phyloP scores from a whole-genome alignment of 2,329 filamentous ascomycete species.

The Nemania sp. region DNA sequence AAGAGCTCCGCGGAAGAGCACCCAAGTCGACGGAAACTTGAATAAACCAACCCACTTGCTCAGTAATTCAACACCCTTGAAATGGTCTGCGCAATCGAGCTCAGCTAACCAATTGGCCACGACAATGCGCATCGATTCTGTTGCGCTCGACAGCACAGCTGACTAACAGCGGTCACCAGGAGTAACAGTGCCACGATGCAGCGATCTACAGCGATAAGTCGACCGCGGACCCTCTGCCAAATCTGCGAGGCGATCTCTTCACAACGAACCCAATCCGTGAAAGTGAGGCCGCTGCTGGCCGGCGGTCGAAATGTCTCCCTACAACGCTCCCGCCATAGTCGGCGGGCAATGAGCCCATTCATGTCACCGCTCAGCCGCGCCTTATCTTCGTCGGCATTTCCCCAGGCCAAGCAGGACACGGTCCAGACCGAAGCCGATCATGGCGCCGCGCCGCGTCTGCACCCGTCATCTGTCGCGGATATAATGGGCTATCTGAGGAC shows the following conservation, averaged over 20 bases:
- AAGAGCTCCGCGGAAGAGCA: not conserved
- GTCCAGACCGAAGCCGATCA: not conserved
- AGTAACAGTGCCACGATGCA: conserved; percentile 27
- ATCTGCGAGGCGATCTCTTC: conserved; percentile 39
- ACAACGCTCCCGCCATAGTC: conserved; percentile 13
- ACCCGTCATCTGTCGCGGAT: conserved; percentile 31
- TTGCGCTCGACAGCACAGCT: too few relatives aligned
- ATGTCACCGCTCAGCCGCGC: not conserved
- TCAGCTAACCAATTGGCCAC: not conserved
- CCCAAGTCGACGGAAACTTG: not conserved
- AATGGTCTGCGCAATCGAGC: not conserved
- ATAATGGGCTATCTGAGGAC: conserved; percentile 36
- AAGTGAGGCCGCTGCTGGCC: conserved; percentile 25
- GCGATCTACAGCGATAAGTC: conserved; percentile 28
- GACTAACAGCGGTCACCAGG: not conserved
- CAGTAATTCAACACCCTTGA: not conserved
- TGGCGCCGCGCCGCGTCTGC: not conserved
- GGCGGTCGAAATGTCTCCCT: conserved; percentile 42
- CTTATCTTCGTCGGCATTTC: not conserved
- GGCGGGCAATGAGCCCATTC: conserved; percentile 2
- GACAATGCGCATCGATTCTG: not conserved
- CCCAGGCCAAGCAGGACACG: not conserved
- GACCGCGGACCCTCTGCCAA: conserved; percentile 33
- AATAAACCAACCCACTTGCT: not conserved
- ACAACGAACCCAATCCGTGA: conserved; percentile 24